These are phyloP conservation scores for Hanseniaspora taiwanica DNA, from an alignment of 805 yeast genomes.

Conservation along the genomic window DNA sequence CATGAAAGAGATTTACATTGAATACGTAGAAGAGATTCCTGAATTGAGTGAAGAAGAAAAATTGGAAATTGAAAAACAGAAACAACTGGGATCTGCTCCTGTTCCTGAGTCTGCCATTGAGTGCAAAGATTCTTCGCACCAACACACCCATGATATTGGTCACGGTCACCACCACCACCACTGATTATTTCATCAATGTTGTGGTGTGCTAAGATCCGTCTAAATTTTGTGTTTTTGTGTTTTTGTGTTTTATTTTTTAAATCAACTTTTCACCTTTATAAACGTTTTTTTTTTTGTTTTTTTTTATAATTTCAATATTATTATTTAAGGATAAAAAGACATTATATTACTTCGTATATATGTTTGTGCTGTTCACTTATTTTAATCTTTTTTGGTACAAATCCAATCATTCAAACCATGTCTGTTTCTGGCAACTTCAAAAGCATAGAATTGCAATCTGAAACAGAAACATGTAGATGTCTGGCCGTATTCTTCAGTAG, in stretches of 20 bases:
- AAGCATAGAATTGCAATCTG: slow-evolving; percentile 87
- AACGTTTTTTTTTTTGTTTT: no score
- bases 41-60: background rate
- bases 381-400: background rate
- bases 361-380: no score
- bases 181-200: no score
- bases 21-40: background rate
- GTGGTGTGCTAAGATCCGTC: no score
- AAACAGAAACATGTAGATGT: slow-evolving; percentile 78
- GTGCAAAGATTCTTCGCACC: background rate
- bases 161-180: background rate
- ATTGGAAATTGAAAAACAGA: background rate
- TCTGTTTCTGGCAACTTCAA: slow-evolving; percentile 88
- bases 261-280: no score
- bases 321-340: no score
- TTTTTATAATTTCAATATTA: no score
- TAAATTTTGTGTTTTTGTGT: no score
- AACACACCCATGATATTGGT: background rate
- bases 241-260: no score
- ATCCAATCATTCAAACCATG: slow-evolving; percentile 85
- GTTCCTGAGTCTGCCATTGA: background rate
- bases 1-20: background rate
- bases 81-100: background rate
- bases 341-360: no score
- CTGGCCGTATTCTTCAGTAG: slow-evolving; percentile 65